A percentile compares a stretch with the other conserved stretches of the same genome.
Conservation (phyloP, 2,329 filamentous ascomycete species). For the Alternaria sp. region DNA sequence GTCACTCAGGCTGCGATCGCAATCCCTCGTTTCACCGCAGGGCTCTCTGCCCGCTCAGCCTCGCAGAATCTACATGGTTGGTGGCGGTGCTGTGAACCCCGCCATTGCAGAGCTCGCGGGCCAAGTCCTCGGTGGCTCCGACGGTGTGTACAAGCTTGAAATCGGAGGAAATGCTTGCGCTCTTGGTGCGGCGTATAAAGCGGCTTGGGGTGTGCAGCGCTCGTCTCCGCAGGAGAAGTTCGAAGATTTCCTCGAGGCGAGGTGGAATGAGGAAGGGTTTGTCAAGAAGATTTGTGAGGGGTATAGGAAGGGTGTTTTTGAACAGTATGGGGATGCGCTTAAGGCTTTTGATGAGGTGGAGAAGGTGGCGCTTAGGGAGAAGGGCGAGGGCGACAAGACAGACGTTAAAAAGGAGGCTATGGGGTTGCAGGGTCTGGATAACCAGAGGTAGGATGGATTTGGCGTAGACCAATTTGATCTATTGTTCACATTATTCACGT, state of each 20-base stretch:
- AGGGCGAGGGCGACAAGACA: conserved; percentile 11
- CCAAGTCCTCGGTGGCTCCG: conserved; percentile 85
- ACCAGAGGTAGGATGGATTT: background rate
- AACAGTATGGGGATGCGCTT: conserved; percentile 79
- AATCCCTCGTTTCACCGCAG: conserved; percentile 71
- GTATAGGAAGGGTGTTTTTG: conserved; percentile 77
- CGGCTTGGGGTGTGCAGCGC: conserved; percentile 87
- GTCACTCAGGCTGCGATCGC: conserved; percentile 85
- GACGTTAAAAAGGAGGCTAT: conserved; percentile 10
- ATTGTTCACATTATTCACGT: background rate
- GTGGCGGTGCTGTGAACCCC: conserved; percentile 87
- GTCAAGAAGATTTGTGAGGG: conserved; percentile 85
- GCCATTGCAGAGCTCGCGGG: conserved; percentile 87
- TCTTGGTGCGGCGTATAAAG: conserved; percentile 93
- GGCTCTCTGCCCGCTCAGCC: conserved; percentile 79
- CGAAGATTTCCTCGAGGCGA: conserved; percentile 81
- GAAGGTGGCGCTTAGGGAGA: conserved; percentile 17
- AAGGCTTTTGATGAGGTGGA: conserved; percentile 65
- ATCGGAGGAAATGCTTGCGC: conserved; percentile 96
- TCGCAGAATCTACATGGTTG: conserved; percentile 90
- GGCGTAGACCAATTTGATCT: background rate
- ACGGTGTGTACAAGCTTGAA: conserved; percentile 92
- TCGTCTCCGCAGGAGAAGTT: conserved; percentile 72
- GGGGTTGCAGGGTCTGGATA: conserved; percentile 13
- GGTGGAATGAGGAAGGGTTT: conserved; percentile 87